phyloP scores from a whole-genome alignment of 164 flowering plant genomes.

The Vitis rotundifolia region DNA sequence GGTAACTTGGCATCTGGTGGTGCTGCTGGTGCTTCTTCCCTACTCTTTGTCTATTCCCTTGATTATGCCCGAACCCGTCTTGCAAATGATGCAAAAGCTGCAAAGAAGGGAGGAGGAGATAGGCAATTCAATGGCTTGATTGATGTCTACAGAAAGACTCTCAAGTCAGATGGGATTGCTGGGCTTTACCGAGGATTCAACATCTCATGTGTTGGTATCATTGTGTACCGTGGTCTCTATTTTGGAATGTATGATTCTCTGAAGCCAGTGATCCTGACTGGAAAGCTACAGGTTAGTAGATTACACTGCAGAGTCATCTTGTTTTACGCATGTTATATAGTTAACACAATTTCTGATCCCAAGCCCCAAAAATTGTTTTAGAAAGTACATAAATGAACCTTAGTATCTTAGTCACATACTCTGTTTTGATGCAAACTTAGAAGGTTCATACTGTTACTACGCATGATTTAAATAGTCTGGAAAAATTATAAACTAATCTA shows the following conservation, averaged over 20 bases:
- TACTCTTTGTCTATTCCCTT: slow-evolving; percentile 76
- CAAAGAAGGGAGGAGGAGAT: slow-evolving; percentile 84
- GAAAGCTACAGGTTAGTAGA: slow-evolving; percentile 61
- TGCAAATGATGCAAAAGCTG: slow-evolving; percentile 82
- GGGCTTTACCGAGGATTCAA: slow-evolving; percentile 92
- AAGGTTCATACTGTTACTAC: too few species aligned
- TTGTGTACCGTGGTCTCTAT: slow-evolving; percentile 82
- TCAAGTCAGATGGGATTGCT: slow-evolving; percentile 74
- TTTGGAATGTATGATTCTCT: slow-evolving; percentile 87
- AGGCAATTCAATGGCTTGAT: slow-evolving; percentile 82
- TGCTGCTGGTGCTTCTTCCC: slow-evolving; percentile 88
- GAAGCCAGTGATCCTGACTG: slow-evolving; percentile 72
- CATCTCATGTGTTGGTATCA: slow-evolving; percentile 80
- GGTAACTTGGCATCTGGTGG: slow-evolving; percentile 91
- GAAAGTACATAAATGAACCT: too few species aligned
- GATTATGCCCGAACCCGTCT: slow-evolving; percentile 84
- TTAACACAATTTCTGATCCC: too few species aligned
- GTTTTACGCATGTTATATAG: too few species aligned
- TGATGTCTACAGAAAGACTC: slow-evolving; percentile 80
- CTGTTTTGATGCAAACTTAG: too few species aligned
- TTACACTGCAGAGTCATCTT: neutral
- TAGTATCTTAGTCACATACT: too few species aligned
- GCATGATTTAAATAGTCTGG: too few species aligned
- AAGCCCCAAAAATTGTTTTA: too few species aligned
- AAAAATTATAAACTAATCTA: too few species aligned